Conservation (phyloP, 2,329 filamentous ascomycete species). For the Ophiostoma ips region DNA sequence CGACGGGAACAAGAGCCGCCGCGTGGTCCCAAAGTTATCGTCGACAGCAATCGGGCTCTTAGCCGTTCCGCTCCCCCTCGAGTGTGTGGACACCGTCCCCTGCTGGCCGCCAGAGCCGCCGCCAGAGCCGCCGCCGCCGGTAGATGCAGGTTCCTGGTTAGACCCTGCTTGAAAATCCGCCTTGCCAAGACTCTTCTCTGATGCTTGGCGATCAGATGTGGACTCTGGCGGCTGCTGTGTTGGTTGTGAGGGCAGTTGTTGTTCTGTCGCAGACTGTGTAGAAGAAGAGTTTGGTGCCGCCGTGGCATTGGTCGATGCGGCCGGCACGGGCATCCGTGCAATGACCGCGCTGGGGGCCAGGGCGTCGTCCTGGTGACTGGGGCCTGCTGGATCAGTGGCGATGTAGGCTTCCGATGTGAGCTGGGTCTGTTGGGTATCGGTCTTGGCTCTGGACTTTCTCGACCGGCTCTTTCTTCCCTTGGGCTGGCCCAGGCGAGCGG, state of each 20-base stretch:
- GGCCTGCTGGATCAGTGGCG: constrained; percentile 38
- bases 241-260: neutral
- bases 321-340: neutral
- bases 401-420: constrained; percentile 41
- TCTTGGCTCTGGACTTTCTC: constrained; percentile 37
- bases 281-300: neutral
- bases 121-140: too few species aligned
- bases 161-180: constrained; percentile 21
- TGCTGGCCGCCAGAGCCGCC: constrained; percentile 21
- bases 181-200: neutral
- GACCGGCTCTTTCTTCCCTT: constrained; percentile 33
- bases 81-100: constrained; percentile 34
- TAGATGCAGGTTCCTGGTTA: constrained; percentile 18
- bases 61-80: constrained; percentile 40
- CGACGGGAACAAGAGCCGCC: constrained; percentile 63
- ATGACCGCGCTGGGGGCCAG: neutral
- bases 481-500: constrained; percentile 36
- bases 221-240: neutral
- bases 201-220: neutral
- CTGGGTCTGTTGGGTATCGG: constrained; percentile 28
- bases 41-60: constrained; percentile 42
- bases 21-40: constrained; percentile 41
- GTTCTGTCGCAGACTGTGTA: neutral
- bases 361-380: constrained; percentile 23
- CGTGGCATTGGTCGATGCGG: neutral